Evolutionary conservation across 768 basidiomycete genomes (phyloP).

Genomic region (Gelatoporia subvermispora): DNA sequence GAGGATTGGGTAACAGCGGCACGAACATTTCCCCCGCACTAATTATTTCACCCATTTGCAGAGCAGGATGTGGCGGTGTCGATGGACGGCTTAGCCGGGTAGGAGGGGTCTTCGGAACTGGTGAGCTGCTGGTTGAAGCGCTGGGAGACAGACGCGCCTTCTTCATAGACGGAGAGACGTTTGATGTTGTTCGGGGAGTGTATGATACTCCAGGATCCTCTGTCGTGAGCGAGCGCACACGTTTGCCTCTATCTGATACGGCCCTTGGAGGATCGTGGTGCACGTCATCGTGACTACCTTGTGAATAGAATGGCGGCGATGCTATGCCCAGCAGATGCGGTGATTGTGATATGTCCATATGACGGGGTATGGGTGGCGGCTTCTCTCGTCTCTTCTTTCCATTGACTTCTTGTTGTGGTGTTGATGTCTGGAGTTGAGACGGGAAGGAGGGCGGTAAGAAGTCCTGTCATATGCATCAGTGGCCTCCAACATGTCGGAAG

Average conservation of each 20-base stretch:
- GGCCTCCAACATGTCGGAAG: not conserved
- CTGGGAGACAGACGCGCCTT: constrained; percentile 11
- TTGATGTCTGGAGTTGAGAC: constrained; percentile 47
- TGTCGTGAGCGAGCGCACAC: constrained; percentile 13
- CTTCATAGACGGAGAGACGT: constrained; percentile 11
- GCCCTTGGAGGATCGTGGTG: not conserved
- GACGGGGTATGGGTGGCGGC: constrained; percentile 36
- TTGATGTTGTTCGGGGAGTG: not conserved
- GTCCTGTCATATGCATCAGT: constrained; percentile 25
- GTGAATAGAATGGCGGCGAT: constrained; percentile 5
- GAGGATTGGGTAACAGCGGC: constrained; percentile 22
- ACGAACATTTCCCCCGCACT: constrained; percentile 21
- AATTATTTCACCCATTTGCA: constrained; percentile 10
- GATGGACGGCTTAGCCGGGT: constrained; percentile 25
- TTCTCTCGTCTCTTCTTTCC: constrained; percentile 30
- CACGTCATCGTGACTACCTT: not conserved
- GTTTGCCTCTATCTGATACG: constrained; percentile 8
- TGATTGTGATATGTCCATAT: constrained; percentile 2
- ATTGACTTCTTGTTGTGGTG: constrained; percentile 33
- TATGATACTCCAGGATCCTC: constrained; percentile 8
- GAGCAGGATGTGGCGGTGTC: constrained; percentile 3
- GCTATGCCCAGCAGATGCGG: constrained; percentile 11
- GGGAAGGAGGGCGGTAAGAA: constrained; percentile 56
- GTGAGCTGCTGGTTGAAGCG: constrained; percentile 9
- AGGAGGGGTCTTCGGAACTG: constrained; percentile 25